phyloP scores from a whole-genome alignment of 371 early-diverging fungal genomes.

The Mucor mucedo region DNA sequence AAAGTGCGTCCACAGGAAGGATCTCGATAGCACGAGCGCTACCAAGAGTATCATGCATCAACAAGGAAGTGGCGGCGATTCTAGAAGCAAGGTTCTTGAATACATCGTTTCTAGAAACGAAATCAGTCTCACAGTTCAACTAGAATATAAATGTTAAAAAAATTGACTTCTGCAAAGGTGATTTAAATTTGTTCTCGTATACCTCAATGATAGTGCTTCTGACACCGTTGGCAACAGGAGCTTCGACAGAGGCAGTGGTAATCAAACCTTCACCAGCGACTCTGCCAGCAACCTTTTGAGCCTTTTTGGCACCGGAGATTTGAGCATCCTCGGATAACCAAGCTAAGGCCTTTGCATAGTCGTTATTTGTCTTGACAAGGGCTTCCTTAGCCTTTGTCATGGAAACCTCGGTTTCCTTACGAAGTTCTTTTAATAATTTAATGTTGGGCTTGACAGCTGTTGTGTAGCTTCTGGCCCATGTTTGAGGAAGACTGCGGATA shows the following conservation, averaged over 20 bases:
- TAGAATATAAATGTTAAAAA: slow-evolving; percentile 29
- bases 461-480: slow-evolving; percentile 19
- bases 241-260: slow-evolving; percentile 64
- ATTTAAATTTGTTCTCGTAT: slow-evolving; percentile 4
- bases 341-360: slow-evolving; percentile 79
- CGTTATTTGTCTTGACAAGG: slow-evolving; percentile 71
- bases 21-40: slow-evolving; percentile 45
- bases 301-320: slow-evolving; percentile 76
- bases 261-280: slow-evolving; percentile 66
- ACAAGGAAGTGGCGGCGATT: slow-evolving; percentile 70
- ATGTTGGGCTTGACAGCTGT: slow-evolving; percentile 68
- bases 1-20: slow-evolving; percentile 43
- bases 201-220: slow-evolving; percentile 74
- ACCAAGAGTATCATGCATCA: slow-evolving; percentile 44
- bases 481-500: slow-evolving; percentile 15
- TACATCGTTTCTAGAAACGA: slow-evolving; percentile 85
- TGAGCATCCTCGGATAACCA: slow-evolving; percentile 82
- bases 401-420: slow-evolving; percentile 84
- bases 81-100: slow-evolving; percentile 79
- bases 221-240: slow-evolving; percentile 32
- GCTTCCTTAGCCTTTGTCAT: slow-evolving; percentile 91
- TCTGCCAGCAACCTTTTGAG: slow-evolving; percentile 55
- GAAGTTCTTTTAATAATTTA: slow-evolving; percentile 70
- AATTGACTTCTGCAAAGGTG: background rate
- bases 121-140: slow-evolving; percentile 94